Evolutionary conservation across 306 rosid genomes (phyloP), one percentile per base, ranked within the genome.

Genomic region (Sindora glabra): DNA sequence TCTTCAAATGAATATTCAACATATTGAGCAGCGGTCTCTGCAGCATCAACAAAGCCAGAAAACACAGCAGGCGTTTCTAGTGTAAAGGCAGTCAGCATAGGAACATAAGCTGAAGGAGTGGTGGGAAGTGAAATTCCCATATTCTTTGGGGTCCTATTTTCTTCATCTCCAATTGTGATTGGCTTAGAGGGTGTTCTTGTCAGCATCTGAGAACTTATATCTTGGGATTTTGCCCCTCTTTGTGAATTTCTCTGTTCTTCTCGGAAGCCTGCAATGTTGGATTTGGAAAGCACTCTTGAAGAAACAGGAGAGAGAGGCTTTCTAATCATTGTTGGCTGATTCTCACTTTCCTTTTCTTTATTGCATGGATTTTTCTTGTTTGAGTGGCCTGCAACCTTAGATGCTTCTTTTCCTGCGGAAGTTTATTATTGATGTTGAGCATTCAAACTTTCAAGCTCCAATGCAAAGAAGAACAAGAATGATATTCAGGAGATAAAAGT

Each of bases 1-100:
- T 83, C 90, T 73, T 89, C 95, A 39, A 81, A 79, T 1, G 89
- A 83, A 65, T 72, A 86, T 34, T 89, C 85, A 19, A 74, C 19
- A 6, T 40, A 55, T 26, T 56, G 71, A 25, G 29, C 30, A 40
- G 29, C 30, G 34, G 21, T 59, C 54, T 57, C 67, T 45, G 76
- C 59, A 48, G 49, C 47, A 46, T 17, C 14, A 9, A 2, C 23
- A 30, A 64, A 57, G 17, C 53, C 51, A 47, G 69, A 54, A 39
- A 71, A 37, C 15, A 52, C 61, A 25, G 12, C 22, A 33, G 76
- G 77, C 3, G 74, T 69, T 1, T 82, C 74, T 55, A 90, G 89
- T 39, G 90, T 87, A 14, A 24, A 27, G 27, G 66, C 63, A 4
- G 74, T 53, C 36, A 63, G 60, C 75, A 68, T 67, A 27, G 70